Conservation (phyloP, 805 yeast genomes). For the Lachancea thermotolerans region DNA sequence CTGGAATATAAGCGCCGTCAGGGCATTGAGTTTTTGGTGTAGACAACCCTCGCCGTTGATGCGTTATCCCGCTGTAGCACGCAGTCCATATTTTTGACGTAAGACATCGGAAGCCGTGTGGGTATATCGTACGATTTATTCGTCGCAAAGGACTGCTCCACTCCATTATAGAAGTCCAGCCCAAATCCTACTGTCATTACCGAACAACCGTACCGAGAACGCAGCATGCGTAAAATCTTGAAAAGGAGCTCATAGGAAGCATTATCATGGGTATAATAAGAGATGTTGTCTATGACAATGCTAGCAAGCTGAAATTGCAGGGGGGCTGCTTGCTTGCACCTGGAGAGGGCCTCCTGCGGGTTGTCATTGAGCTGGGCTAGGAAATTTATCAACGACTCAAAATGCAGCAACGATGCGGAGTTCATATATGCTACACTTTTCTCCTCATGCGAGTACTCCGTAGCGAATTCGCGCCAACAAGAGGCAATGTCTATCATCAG, state of each 20-base stretch:
- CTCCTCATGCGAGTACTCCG: conserved; percentile 1
- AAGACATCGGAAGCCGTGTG: conserved; percentile 20
- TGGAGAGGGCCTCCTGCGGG: conserved; percentile 20
- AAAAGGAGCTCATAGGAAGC: conserved; percentile 13
- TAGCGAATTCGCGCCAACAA: conserved; percentile 11
- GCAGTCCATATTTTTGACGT: conserved; percentile 23
- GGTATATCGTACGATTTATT: conserved; percentile 9
- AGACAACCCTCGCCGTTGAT: conserved; percentile 10
- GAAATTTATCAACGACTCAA: conserved; percentile 19
- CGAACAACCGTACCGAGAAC: conserved; percentile 26
- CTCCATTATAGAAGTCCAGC: conserved; percentile 25
- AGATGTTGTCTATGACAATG: conserved; percentile 29
- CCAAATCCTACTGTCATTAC: conserved; percentile 23
- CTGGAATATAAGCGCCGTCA: background rate
- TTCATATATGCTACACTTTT: conserved; percentile 13
- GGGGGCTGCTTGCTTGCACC: conserved; percentile 12
- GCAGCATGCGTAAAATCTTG: conserved; percentile 16
- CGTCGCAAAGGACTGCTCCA: conserved; percentile 14
- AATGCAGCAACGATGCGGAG: conserved; percentile 16
- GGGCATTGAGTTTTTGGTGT: background rate
- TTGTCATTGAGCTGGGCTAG: conserved; percentile 18
- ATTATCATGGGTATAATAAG: conserved; percentile 19
- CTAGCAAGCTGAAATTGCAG: conserved; percentile 19
- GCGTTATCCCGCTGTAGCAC: conserved; percentile 21
- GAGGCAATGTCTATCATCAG: conserved; percentile 24